These are phyloP conservation scores for Henckelia pumila DNA, from an alignment of 257 asterid genomes.

Conservation along the genomic window DNA sequence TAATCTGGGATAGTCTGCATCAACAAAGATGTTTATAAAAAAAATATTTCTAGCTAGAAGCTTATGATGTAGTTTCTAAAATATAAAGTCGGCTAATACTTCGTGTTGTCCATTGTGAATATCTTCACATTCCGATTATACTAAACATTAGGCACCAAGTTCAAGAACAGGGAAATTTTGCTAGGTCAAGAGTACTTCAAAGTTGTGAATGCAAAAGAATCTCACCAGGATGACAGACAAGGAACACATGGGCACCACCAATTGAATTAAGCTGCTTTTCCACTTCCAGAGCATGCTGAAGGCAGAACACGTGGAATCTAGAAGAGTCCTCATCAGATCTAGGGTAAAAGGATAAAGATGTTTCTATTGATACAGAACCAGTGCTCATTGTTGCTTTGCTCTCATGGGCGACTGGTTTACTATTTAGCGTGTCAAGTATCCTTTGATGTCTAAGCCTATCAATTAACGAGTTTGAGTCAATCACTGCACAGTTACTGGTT, in stretches of 20 bases:
- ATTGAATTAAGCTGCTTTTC: constrained; percentile 59
- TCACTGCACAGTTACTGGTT: constrained; percentile 29
- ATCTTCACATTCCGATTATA: background rate
- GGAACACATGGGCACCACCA: constrained; percentile 84
- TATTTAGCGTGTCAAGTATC: constrained; percentile 30
- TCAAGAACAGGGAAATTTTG: background rate
- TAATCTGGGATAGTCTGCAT: constrained; percentile 86
- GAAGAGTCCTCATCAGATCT: constrained; percentile 79
- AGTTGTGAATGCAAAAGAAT: constrained; percentile 11
- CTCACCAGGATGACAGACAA: constrained; percentile 97
- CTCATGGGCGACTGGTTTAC: constrained; percentile 29
- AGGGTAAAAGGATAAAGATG: constrained; percentile 32
- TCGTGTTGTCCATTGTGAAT: background rate
- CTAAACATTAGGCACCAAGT: background rate
- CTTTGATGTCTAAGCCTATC: constrained; percentile 40
- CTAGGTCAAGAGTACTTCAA: background rate
- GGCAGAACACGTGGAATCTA: constrained; percentile 93
- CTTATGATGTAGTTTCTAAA: background rate
- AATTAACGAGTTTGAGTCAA: constrained; percentile 38
- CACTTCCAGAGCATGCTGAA: constrained; percentile 86
- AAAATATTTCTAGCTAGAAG: background rate
- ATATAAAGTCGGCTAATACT: background rate
- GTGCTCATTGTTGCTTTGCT: constrained; percentile 32
- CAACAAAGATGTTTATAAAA: constrained; percentile 14
- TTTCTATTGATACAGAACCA: constrained; percentile 33